Base-by-base conservation (phyloP, 2,329 filamentous ascomycete genomes). In the Alternaria brassicae region DNA sequence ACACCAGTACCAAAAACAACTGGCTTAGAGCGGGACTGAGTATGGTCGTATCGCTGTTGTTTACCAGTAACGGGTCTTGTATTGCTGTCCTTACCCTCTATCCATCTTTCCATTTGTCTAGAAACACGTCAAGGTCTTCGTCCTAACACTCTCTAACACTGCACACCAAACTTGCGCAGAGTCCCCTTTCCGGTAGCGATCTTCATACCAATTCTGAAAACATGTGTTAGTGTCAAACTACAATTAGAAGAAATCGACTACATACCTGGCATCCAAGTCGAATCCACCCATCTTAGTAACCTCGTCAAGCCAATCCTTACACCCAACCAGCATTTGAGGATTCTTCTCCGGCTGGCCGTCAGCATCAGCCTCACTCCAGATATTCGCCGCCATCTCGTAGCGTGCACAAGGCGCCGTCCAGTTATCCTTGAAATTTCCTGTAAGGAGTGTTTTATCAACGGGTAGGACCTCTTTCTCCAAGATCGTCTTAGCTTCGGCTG, bases 301-400 rank as follows among this genome's bases (percentile, higher is more conserved):
- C 71, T 88, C 88, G 27, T 89, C 85, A 19, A 95, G 79, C 78
- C 87, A 87, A 48, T 82, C 79, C 63, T 86, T 83, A 72, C 89
- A 91, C 69, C 89, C 86, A 17, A 85, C 77, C 25, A 89, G 73
- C 76, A 86, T 85, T 45, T 81, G 74, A 45, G 63, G 58, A 48
- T 78, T 71, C 25, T 72, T 73, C 44, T 75, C 69, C 23, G 72
- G 74, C 23, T 61, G 66, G 1, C 77, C 80, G 28, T 76, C 77
- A 23, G 54, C 63, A 79, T 83, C 50, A 62, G 78, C 60, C 70
- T 94, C 90, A 57, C 85, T 83, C 93, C 94, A 99, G 1, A 89
- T 81, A 54, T 91, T 87, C 7, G 91, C 92, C 0, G 88, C 93
- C 81, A 95, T 87, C 78, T 99, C 95, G 77, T 97, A 97, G 66